Evolutionary conservation across 371 early-diverging fungal species (phyloP).

Genomic region (Mortierella sp.): DNA sequence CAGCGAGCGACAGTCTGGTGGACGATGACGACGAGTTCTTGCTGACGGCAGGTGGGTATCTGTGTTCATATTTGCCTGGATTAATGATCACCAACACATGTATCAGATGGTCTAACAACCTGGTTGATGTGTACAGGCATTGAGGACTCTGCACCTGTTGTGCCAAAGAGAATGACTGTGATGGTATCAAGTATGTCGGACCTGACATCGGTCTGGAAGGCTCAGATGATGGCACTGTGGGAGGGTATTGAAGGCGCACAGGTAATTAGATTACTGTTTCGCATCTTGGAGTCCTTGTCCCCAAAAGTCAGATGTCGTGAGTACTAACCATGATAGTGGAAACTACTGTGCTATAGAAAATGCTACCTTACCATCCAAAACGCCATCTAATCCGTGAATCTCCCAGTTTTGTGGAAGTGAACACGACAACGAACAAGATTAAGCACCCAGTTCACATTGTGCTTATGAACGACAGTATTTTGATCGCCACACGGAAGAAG

Average conservation of each 20-base stretch:
- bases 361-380: slow-evolving; percentile 78
- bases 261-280: slow-evolving; percentile 51
- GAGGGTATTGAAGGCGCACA: slow-evolving; percentile 84
- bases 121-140: slow-evolving; percentile 21
- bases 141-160: slow-evolving; percentile 56
- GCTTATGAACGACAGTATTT: slow-evolving; percentile 82
- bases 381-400: slow-evolving; percentile 87
- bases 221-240: slow-evolving; percentile 77
- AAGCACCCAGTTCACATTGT: slow-evolving; percentile 83
- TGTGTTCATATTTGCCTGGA: not conserved
- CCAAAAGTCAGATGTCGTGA: no score
- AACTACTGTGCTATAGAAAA: slow-evolving; percentile 58
- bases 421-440: slow-evolving; percentile 77
- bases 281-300: no score
- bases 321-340: not conserved
- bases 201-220: slow-evolving; percentile 66
- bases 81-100: not conserved
- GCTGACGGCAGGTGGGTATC: slow-evolving; percentile 33
- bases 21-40: slow-evolving; percentile 60
- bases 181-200: slow-evolving; percentile 60
- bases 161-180: slow-evolving; percentile 54
- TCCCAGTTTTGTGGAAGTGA: slow-evolving; percentile 80
- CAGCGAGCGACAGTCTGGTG: slow-evolving; percentile 68
- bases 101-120: no score
- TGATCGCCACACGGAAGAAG: slow-evolving; percentile 78